Base-by-base conservation (phyloP, 2,329 filamentous ascomycete genomes). In the Diaporthe nobilis region DNA sequence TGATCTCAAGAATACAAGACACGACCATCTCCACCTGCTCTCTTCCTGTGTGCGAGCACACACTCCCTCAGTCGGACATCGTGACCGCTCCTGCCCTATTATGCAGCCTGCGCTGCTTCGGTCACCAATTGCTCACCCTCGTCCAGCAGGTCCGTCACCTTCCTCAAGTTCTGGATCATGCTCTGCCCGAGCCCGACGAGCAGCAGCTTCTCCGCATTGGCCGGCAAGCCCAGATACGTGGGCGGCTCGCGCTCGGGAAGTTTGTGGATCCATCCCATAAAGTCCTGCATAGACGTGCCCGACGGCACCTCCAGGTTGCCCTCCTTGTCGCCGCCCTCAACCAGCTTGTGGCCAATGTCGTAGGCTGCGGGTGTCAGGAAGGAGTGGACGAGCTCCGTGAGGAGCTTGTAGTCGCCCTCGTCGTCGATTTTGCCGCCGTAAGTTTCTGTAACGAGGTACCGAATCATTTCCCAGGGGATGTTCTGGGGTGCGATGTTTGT, bases 351-450 rank as follows among this genome's bases (percentile, higher is more conserved):
- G 75, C 96, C 94, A 65, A 96, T 93, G 75, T 99, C 97, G 82
- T 97, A 99, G 3, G 97, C 97, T 1, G 93, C 91, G 0, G 96
- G 94, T 0, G 95, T 98, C 78, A 99, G 89, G 84, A 97, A 92
- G 44, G 89, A 90, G 58, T 91, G 85, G 67, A 99, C 96, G 3
- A 99, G 90, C 75, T 90, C 86, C 61, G 89, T 88, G 22, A 99
- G 91, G 60, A 92, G 89, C 71, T 87, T 86, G 84, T 97, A 98
- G 85, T 99, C 97, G 57, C 87, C 92, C 78, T 95, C 94, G 82
- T 98, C 92, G 82, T 99, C 97, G 80, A 99, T 96, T 88, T 99
- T 99, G 84, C 97, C 97, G 78, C 97, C 97, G 82, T 99, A 99
- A 78, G 96, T 98, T 85, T 98, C 96, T 1, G 94, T 94, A 75